Conservation (phyloP, 345 rosid genomes). For the Aquilaria sinensis region DNA sequence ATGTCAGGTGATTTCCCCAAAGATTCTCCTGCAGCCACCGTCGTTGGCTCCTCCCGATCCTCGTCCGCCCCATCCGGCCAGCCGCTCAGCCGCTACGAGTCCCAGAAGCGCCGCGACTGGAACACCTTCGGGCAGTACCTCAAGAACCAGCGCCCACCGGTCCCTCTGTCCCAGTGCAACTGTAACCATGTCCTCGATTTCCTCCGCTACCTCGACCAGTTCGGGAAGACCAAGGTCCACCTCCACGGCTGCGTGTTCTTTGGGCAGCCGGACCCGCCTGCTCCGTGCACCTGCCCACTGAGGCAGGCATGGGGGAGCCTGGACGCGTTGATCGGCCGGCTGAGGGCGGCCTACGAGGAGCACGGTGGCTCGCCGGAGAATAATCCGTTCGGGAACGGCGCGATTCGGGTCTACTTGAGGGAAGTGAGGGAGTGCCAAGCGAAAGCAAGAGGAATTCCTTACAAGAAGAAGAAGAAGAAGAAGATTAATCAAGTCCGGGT, state of each 20-base stretch:
- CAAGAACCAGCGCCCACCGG: slow-evolving; percentile 67
- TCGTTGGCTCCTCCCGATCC: slow-evolving; percentile 36
- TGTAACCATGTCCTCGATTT: slow-evolving; percentile 68
- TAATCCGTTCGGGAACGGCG: slow-evolving; percentile 76
- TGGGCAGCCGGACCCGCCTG: slow-evolving; percentile 84
- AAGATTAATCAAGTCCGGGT: slow-evolving; percentile 35
- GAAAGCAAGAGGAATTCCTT: slow-evolving; percentile 76
- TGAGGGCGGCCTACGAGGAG: slow-evolving; percentile 83
- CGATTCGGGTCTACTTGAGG: slow-evolving; percentile 61
- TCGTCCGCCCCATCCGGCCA: slow-evolving; percentile 19
- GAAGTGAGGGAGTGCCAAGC: slow-evolving; percentile 82
- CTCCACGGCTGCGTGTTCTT: slow-evolving; percentile 63
- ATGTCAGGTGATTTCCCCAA: slow-evolving; percentile 24
- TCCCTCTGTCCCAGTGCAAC: slow-evolving; percentile 42
- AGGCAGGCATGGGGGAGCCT: slow-evolving; percentile 93
- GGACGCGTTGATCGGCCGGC: slow-evolving; percentile 81
- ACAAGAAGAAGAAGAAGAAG: slow-evolving; percentile 75
- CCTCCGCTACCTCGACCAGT: slow-evolving; percentile 72
- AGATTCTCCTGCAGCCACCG: slow-evolving; percentile 30
- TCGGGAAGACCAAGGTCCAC: slow-evolving; percentile 85
- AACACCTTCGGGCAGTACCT: slow-evolving; percentile 82
- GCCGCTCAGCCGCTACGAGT: slow-evolving; percentile 73
- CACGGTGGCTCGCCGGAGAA: slow-evolving; percentile 60
- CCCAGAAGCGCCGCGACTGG: slow-evolving; percentile 85
- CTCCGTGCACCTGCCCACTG: slow-evolving; percentile 75